Conservation (phyloP, 345 rosid species). For the Heritiera littoralis region DNA sequence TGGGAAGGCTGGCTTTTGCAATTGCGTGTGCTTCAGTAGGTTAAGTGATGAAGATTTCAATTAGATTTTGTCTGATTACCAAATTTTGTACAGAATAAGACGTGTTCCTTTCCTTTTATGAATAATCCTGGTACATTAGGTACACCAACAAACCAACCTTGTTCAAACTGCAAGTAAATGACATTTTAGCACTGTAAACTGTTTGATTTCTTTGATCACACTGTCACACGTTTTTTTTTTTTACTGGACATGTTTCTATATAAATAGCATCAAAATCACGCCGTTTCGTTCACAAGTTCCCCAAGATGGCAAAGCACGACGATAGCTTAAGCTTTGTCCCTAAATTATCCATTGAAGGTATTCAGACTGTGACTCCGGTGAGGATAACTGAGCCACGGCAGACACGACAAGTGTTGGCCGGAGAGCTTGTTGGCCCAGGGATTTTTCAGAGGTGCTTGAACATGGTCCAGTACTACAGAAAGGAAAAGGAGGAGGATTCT, state of each 20-base stretch:
- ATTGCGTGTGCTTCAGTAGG: background rate
- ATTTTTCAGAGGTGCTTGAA: conserved; percentile 50
- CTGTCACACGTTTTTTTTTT: background rate
- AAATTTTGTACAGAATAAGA: background rate
- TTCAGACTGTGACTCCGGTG: conserved; percentile 54
- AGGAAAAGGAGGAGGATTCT: conserved; percentile 42
- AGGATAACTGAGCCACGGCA: conserved; percentile 53
- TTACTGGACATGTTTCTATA: background rate
- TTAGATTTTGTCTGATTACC: background rate
- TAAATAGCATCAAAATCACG: background rate
- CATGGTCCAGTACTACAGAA: conserved; percentile 49
- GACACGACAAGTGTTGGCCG: conserved; percentile 37
- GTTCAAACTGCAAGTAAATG: background rate
- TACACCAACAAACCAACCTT: background rate
- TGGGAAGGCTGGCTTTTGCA: background rate
- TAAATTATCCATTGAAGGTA: conserved; percentile 44
- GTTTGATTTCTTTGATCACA: background rate
- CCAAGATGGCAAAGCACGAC: background rate
- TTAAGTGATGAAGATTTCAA: too few relatives aligned
- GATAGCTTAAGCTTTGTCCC: conserved; percentile 7
- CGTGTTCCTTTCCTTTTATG: background rate
- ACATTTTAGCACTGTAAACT: background rate
- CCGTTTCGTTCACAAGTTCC: background rate
- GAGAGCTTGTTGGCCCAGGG: conserved; percentile 36
- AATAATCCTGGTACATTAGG: background rate